These are phyloP conservation scores for Albifimbria verrucaria DNA, from an alignment of 2,329 filamentous ascomycete species.

Conservation along the genomic window DNA sequence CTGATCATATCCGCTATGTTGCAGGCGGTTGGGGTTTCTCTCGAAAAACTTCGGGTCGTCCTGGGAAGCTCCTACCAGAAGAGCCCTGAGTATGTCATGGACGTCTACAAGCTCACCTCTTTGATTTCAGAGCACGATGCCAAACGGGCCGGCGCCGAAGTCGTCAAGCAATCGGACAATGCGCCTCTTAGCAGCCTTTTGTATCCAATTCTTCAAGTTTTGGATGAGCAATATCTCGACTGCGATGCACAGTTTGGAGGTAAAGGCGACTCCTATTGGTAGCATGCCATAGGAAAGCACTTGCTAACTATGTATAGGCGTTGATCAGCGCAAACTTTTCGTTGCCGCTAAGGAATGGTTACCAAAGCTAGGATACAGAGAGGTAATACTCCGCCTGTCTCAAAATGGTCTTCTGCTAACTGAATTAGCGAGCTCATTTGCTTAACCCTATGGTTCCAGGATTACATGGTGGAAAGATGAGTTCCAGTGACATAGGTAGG, in stretches of 20 bases:
- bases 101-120: constrained; percentile 73
- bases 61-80: constrained; percentile 82
- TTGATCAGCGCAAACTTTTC: constrained; percentile 89
- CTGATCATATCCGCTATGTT: constrained; percentile 72
- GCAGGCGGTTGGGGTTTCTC: constrained; percentile 73
- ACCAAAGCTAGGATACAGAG: constrained; percentile 80
- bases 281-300: not conserved
- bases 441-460: constrained; percentile 82
- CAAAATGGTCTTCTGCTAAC: constrained; percentile 6
- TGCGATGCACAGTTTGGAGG: constrained; percentile 89
- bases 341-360: constrained; percentile 80
- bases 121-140: constrained; percentile 75
- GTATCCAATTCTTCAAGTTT: constrained; percentile 64
- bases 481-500: constrained; percentile 63
- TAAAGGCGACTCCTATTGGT: constrained; percentile 1
- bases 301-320: constrained; percentile 22
- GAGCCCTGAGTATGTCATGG: constrained; percentile 74
- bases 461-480: constrained; percentile 83
- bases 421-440: constrained; percentile 32
- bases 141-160: constrained; percentile 86
- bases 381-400: constrained; percentile 31
- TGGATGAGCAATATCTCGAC: constrained; percentile 86
- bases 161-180: constrained; percentile 88
- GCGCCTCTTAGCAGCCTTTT: constrained; percentile 55
- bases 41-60: constrained; percentile 78